Base-by-base conservation (phyloP, 768 basidiomycete species). In the Pisolithus marmoratus region DNA sequence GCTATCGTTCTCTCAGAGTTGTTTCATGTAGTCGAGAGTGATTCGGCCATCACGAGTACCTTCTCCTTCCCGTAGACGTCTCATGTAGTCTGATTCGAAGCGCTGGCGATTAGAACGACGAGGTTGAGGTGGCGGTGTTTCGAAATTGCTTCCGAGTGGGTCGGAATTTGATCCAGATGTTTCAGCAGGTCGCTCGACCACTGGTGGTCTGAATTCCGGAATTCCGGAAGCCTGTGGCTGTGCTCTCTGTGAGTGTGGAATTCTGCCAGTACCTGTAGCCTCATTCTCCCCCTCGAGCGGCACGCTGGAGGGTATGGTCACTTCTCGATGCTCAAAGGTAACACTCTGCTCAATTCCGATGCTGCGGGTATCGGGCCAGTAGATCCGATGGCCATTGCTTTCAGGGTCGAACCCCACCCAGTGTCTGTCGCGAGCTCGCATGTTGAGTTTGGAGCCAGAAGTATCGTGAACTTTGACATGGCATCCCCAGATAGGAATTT, bases 271-370 rank as follows among this genome's bases (percentile, higher is more conserved):
- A 8, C 3, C 11, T 29, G 29, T 29, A 29, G 29, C 29, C 29
- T 29, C 29, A 29, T 29, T 29, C 29, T 29, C 29, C 29, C 29
- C 29, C 29, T 29, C 8, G 29, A 29, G 29, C 8, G 8, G 8
- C 29, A 38, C 14, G 20, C 38, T 7, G 38, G 38, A n/a, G 15
- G 38, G 38, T 17, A 20, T 38, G 7, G 15, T 38, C 17, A 20
- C 38, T 20, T 38, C 38, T 7, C 8, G 1, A 52, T 38, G 27
- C 54, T 58, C 27, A 12, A 19, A 58, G 58, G 1, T 26, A 15
- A 20, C 52, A 20, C 3, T 60, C 50, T 2, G 34, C 50, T 8
- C 58, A 45, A 49, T 61, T 53, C 5, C 50, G 20, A 38, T 38
- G 20, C 17, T 38, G 38, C 38, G 5, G 20, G 17, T n/a, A 15